Evolutionary conservation across 768 basidiomycete genomes (phyloP).

Genomic region (Collybiopsis confluens): DNA sequence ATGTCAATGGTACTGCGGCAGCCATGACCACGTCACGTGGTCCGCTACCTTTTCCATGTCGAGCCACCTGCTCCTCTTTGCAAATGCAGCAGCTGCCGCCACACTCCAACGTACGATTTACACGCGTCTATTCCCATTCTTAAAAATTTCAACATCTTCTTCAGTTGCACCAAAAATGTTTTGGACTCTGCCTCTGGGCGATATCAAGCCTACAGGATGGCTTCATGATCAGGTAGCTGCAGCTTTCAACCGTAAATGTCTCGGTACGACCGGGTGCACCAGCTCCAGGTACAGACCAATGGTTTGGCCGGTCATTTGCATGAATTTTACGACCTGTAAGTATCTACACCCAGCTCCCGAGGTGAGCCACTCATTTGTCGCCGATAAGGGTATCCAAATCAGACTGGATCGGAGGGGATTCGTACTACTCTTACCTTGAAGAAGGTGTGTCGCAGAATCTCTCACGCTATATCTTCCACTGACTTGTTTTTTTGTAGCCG

Average conservation of each 20-base stretch:
- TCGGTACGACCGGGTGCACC: neutral
- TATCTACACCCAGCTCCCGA: too few species aligned
- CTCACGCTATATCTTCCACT: neutral
- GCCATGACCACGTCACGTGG: too few species aligned
- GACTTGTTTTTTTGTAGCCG: conserved; percentile 31
- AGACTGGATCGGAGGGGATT: conserved; percentile 30
- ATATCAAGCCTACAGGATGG: conserved; percentile 37
- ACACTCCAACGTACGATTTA: neutral
- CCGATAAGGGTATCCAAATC: conserved; percentile 22
- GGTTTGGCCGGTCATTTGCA: conserved; percentile 32
- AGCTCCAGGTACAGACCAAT: conserved; percentile 29
- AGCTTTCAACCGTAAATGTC: neutral
- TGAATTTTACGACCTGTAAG: conserved; percentile 32
- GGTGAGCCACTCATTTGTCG: neutral
- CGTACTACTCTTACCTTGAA: conserved; percentile 29
- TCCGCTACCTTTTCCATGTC: too few species aligned
- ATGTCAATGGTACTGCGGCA: neutral
- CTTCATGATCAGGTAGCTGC: conserved; percentile 33
- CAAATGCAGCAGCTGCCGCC: neutral
- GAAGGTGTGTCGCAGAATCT: conserved; percentile 20
- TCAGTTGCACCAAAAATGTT: conserved; percentile 40
- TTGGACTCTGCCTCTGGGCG: conserved; percentile 34
- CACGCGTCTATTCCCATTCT: too few species aligned
- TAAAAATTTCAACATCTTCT: neutral
- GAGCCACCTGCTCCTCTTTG: neutral